Percentiles rank a stretch among this genome's conserved stretches.
These are phyloP conservation scores for Elaeagnus macrophylla DNA, from an alignment of 306 rosid genomes.

Conservation along the genomic window DNA sequence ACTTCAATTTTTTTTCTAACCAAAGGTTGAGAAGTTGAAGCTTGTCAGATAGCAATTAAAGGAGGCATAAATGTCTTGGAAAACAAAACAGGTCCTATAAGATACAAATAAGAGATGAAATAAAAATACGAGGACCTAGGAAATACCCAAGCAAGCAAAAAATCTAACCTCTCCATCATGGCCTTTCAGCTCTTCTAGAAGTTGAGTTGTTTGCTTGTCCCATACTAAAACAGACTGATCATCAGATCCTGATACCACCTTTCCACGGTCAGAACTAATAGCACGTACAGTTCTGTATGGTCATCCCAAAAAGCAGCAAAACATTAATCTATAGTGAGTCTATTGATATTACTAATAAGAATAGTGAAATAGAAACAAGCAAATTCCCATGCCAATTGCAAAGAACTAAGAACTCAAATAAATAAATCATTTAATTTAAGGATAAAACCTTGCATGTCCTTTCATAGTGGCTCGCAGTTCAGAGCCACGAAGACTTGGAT, in stretches of 20 bases:
- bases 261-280: constrained; percentile 86
- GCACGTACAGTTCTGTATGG: constrained; percentile 78
- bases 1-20: not conserved
- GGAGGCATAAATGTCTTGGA: no score
- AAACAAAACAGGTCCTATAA: no score
- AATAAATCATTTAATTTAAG: not conserved
- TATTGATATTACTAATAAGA: not conserved
- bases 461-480: constrained; percentile 92
- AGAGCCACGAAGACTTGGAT: constrained; percentile 94
- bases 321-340: not conserved
- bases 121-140: no score
- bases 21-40: no score
- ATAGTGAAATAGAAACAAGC: constrained; percentile 3
- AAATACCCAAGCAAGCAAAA: not conserved
- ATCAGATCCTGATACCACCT: constrained; percentile 94
- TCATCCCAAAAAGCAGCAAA: constrained; percentile 17
- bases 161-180: constrained; percentile 79
- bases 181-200: constrained; percentile 95
- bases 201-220: constrained; percentile 97
- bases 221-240: constrained; percentile 87
- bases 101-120: no score
- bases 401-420: no score
- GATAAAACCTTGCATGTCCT: constrained; percentile 74
- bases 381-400: not conserved
- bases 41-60: no score